Evolutionary conservation across 176 grass and related monocot genomes (phyloP).

Genomic region (Themeda triandra): DNA sequence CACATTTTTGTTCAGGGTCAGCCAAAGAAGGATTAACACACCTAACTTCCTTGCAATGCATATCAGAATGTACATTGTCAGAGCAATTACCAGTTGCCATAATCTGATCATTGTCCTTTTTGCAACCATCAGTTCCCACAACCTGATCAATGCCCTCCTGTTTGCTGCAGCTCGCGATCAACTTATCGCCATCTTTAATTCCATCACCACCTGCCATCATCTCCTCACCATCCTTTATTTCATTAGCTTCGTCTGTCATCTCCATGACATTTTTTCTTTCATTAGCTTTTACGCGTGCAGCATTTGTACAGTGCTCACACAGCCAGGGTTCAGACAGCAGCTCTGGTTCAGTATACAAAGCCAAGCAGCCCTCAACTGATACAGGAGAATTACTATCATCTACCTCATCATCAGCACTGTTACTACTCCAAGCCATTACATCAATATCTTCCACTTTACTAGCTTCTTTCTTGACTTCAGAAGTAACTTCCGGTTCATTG

Average conservation of each 20-base stretch:
- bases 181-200: conserved; percentile 24
- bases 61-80: conserved; percentile 27
- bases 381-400: conserved; percentile 64
- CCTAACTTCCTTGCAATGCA: conserved; percentile 17
- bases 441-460: conserved; percentile 51
- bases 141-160: conserved; percentile 48
- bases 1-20: conserved; percentile 28
- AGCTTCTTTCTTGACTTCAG: conserved; percentile 56
- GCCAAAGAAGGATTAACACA: conserved; percentile 27
- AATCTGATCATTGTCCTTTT: conserved; percentile 51
- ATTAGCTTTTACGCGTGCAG: neutral
- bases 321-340: conserved; percentile 70
- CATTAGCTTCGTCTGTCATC: conserved; percentile 30
- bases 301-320: conserved; percentile 48
- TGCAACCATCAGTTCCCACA: conserved; percentile 35
- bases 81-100: conserved; percentile 36
- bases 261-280: conserved; percentile 16
- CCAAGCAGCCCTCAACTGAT: conserved; percentile 81
- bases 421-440: conserved; percentile 70
- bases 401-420: conserved; percentile 71
- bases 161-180: conserved; percentile 18
- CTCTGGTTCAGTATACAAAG: conserved; percentile 80
- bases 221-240: conserved; percentile 33
- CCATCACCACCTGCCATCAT: conserved; percentile 35
- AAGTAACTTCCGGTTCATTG: conserved; percentile 79